phyloP scores from a whole-genome alignment of 768 basidiomycete genomes.

The Lentinula boryana region DNA sequence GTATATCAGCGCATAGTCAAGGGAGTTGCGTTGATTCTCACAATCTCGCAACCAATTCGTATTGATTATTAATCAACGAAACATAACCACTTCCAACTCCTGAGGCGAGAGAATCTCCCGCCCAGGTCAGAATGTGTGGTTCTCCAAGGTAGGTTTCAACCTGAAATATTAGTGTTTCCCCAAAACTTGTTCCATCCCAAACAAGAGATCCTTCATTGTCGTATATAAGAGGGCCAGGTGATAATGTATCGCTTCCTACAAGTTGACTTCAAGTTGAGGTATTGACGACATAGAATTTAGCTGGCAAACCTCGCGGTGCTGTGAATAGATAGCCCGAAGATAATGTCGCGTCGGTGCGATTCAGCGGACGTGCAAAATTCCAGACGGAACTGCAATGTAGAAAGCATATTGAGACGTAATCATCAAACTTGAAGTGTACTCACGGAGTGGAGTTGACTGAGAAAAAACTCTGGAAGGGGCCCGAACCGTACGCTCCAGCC shows the following conservation, averaged over 20 bases:
- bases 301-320: neutral
- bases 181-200: slow-evolving; percentile 3
- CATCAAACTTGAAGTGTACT: neutral
- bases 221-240: neutral
- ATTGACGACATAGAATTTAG: neutral
- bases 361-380: neutral
- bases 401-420: too few species aligned
- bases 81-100: slow-evolving; percentile 1
- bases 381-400: neutral
- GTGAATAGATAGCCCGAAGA: neutral
- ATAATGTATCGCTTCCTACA: neutral
- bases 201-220: neutral
- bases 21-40: neutral
- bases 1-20: neutral
- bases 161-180: neutral
- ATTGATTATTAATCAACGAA: neutral
- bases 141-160: neutral
- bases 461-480: neutral
- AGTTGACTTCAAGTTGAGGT: neutral
- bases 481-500: neutral
- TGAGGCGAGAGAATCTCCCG: neutral
- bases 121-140: slow-evolving; percentile 2
- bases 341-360: neutral
- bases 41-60: neutral
- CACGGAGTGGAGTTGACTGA: slow-evolving; percentile 1